Base-by-base conservation (phyloP, 768 basidiomycete species). In the Crepidotus variabilis region DNA sequence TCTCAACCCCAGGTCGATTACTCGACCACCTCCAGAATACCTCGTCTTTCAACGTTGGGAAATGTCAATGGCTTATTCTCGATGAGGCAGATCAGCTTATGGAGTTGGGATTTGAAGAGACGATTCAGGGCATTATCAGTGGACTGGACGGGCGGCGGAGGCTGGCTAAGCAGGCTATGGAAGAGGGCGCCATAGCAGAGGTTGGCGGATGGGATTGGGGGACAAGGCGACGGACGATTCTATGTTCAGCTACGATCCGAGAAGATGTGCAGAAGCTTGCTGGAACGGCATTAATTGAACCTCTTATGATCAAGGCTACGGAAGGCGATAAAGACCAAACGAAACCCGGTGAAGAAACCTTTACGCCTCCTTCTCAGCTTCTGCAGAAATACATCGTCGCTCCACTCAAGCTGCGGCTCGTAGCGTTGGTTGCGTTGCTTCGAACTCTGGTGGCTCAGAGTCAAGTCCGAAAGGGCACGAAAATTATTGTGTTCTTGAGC, bases 51-150 rank as follows among this genome's bases (percentile, higher is more conserved):
- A 87, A 94, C 57, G 83, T 95, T 54, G 94, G 89, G 52, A 96
- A 95, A 73, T 92, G 92, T 68, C 84, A 92, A 48, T 99, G 96
- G 94, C 79, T 99, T 28, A 87, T 99, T 8, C 83, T 98, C 22
- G 97, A 99, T 67, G 97, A 99, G 75, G 95, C 96, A 6, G 97
- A 99, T 72, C 80, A 94, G 43, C 75, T 99, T 51, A 98, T 98
- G 95, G 95, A 98, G 60, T 84, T 98, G 45, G 97, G 97, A 0
- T 99, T 99, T 60, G 95, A 97, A 69, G 94, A 98, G 66, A 92
- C 94, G 0, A 90, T 99, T 64, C 84, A 82, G 55, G 94, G 92
- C 1, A 97, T 98, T 60, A 74, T 98, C 34, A 83, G 87, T 64
- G 87, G 89, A 9, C 70, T 99, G 20, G 94, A 98, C 57, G 94